phyloP scores from a whole-genome alignment of 2,329 filamentous ascomycete species.

The Neurospora sp. region DNA sequence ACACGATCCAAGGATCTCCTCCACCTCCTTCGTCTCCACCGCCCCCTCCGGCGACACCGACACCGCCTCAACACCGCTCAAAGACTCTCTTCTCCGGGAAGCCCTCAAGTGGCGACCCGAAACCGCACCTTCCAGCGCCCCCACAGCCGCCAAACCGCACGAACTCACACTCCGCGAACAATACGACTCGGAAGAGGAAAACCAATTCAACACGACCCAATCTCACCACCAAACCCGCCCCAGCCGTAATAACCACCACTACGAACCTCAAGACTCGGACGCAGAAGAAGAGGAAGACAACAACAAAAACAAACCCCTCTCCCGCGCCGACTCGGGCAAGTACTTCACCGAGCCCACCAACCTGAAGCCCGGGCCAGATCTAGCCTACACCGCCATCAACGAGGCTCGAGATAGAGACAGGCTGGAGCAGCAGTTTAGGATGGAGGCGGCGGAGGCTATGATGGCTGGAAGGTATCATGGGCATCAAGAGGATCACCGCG shows the following conservation, averaged over 20 bases:
- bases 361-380: neutral
- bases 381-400: neutral
- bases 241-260: neutral
- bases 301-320: neutral
- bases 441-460: neutral
- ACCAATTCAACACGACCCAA: neutral
- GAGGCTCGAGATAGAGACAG: neutral
- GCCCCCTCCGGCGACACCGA: neutral
- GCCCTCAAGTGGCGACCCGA: neutral
- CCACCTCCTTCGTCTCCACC: neutral
- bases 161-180: neutral
- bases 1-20: neutral
- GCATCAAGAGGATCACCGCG: neutral
- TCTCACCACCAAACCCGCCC: neutral
- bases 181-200: neutral
- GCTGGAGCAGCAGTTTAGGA: neutral
- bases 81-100: neutral
- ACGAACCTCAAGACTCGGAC: neutral
- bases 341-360: neutral
- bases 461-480: neutral
- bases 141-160: neutral
- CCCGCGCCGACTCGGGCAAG: neutral
- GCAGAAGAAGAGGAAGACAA: neutral
- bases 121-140: neutral
- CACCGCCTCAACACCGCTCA: neutral